phyloP scores from a whole-genome alignment of 192 early-diverging fungal species.

The Coemansia sp. region DNA sequence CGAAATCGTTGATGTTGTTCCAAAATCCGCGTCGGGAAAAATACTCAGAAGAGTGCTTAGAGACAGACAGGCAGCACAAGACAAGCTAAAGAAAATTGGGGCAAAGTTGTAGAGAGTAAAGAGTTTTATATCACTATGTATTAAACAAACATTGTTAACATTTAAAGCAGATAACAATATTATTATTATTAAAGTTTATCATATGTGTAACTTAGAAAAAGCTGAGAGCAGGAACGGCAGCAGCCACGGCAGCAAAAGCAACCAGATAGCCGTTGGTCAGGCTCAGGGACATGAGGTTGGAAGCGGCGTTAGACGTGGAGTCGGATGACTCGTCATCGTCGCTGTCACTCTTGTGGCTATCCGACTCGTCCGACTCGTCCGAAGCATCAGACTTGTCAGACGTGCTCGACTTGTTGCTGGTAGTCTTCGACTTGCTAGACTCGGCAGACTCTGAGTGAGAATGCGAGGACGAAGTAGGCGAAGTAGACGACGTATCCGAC shows the following conservation, averaged over 20 bases:
- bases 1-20: conserved; percentile 67
- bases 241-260: background rate
- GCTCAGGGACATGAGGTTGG: background rate
- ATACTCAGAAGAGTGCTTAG: conserved; percentile 72
- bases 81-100: conserved; percentile 8
- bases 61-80: conserved; percentile 19
- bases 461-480: too few species aligned
- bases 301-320: background rate
- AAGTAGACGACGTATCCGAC: too few species aligned
- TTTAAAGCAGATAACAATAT: too few species aligned
- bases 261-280: background rate
- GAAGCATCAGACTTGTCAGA: background rate
- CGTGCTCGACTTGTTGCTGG: too few species aligned
- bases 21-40: conserved; percentile 81
- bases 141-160: too few species aligned
- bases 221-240: background rate
- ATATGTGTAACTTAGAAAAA: background rate
- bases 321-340: background rate
- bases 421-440: too few species aligned
- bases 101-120: background rate
- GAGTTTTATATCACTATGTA: too few species aligned
- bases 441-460: too few species aligned
- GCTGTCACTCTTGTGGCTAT: background rate
- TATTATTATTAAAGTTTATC: background rate
- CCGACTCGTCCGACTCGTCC: background rate